phyloP scores from a whole-genome alignment of 257 asterid genomes.

The Verbascum thapsus region DNA sequence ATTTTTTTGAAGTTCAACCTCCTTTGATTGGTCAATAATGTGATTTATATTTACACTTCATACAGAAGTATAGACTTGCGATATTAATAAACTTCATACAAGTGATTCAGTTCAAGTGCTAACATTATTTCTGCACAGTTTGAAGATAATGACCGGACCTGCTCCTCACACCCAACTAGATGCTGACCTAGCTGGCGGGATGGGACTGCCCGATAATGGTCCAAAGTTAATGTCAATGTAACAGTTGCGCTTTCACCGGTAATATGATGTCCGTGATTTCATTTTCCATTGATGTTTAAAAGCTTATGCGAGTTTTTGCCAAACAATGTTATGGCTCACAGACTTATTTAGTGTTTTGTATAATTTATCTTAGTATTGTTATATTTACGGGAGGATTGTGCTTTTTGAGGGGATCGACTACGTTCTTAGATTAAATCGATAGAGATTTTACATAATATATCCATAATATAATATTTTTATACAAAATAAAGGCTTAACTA shows the following conservation, averaged over 20 bases:
- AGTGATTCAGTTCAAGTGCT: not conserved
- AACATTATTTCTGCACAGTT: constrained; percentile 41
- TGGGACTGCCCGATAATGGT: constrained; percentile 97
- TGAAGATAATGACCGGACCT: constrained; percentile 83
- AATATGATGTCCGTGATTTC: no score
- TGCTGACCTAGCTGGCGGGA: constrained; percentile 92
- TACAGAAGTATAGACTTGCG: not conserved
- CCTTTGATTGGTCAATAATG: not conserved
- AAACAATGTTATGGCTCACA: constrained; percentile 1
- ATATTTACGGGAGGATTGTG: no score
- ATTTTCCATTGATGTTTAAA: not conserved
- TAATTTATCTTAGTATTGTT: constrained; percentile 11
- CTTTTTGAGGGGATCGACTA: not conserved
- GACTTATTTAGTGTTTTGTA: not conserved
- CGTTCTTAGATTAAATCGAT: no score
- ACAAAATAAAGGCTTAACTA: no score
- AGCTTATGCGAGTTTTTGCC: constrained; percentile 17
- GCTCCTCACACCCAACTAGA: constrained; percentile 88
- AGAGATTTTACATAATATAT: not conserved
- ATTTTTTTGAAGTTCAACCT: not conserved
- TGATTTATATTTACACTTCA: not conserved
- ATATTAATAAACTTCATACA: not conserved
- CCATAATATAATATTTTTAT: not conserved
- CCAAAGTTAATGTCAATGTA: constrained; percentile 79
- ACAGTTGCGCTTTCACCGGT: not conserved